phyloP scores from a whole-genome alignment of 1,284 basidiomycete species.

The Golubevia pallescens region DNA sequence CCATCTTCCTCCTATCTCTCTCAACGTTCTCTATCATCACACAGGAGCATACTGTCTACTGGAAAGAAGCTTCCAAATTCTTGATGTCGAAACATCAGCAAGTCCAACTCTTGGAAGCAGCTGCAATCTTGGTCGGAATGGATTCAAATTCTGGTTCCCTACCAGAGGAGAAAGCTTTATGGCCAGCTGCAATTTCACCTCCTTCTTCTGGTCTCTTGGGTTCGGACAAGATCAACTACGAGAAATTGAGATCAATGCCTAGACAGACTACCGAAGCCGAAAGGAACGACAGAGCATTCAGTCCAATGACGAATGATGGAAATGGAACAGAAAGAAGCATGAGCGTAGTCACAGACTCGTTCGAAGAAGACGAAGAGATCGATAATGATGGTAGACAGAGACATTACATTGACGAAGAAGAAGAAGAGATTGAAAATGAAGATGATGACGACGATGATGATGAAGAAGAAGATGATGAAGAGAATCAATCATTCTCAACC shows the following conservation, averaged over 20 bases:
- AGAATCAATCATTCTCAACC: not conserved
- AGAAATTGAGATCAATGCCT: conserved; percentile 52
- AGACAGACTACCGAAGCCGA: conserved; percentile 7
- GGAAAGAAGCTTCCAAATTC: conserved; percentile 93
- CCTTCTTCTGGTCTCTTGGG: conserved; percentile 66
- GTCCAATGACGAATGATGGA: not conserved
- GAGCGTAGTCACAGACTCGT: not conserved
- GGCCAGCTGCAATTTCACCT: conserved; percentile 69
- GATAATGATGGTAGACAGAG: too few species aligned
- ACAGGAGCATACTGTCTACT: conserved; percentile 96
- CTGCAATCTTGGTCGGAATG: conserved; percentile 79
- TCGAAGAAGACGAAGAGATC: not conserved
- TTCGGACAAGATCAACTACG: conserved; percentile 64
- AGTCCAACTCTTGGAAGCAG: conserved; percentile 94
- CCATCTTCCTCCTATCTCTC: too few species aligned
- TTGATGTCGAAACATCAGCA: conserved; percentile 96
- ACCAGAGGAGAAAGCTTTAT: conserved; percentile 86
- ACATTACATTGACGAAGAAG: not conserved
- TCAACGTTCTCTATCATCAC: too few species aligned
- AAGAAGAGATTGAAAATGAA: too few species aligned
- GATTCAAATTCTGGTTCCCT: conserved; percentile 74
- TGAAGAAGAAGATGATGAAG: not conserved
- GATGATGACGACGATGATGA: not conserved
- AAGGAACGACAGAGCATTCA: not conserved
- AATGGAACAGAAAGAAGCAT: not conserved